These are phyloP conservation scores for Tetradesmus lagerheimii DNA, from an alignment of 139 green algal species.

Conservation along the genomic window DNA sequence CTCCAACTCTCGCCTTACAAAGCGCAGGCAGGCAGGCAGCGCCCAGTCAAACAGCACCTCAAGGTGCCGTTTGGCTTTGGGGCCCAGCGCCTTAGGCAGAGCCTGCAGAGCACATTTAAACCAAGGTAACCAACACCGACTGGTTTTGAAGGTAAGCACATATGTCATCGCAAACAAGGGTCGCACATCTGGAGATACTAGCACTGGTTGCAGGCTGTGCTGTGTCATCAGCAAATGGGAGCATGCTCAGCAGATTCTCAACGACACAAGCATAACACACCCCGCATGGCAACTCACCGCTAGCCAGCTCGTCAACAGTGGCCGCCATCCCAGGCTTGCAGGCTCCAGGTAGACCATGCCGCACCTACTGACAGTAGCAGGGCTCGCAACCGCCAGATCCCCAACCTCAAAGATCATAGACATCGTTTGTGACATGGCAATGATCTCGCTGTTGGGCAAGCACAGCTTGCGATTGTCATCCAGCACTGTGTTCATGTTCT, in stretches of 20 bases:
- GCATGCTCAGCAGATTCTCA: no score
- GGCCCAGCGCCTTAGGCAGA: constrained; percentile 56
- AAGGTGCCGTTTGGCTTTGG: constrained; percentile 52
- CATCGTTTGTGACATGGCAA: constrained; percentile 86
- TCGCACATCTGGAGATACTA: no score
- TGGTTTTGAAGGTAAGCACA: no score
- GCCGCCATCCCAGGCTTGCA: constrained; percentile 78
- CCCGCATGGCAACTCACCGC: no score
- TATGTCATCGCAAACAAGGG: no score
- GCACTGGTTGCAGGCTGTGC: no score
- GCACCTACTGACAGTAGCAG: constrained; percentile 84
- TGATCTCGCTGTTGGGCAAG: constrained; percentile 88
- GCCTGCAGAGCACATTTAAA: constrained; percentile 35
- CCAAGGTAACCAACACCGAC: no score
- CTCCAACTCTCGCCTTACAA: constrained; percentile 75
- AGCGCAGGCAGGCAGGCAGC: constrained; percentile 72
- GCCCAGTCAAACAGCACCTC: constrained; percentile 75
- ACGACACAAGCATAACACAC: no score
- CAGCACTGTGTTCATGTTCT: constrained; percentile 92
- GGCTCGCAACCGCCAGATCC: constrained; percentile 82
- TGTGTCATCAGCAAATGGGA: no score
- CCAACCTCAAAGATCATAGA: constrained; percentile 92
- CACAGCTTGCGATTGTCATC: constrained; percentile 94
- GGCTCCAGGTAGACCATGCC: constrained; percentile 91
- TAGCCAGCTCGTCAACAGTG: constrained; percentile 73